These are phyloP conservation scores for Pyrenochaeta sp. DNA, from an alignment of 2,329 filamentous ascomycete species.

Conservation along the genomic window DNA sequence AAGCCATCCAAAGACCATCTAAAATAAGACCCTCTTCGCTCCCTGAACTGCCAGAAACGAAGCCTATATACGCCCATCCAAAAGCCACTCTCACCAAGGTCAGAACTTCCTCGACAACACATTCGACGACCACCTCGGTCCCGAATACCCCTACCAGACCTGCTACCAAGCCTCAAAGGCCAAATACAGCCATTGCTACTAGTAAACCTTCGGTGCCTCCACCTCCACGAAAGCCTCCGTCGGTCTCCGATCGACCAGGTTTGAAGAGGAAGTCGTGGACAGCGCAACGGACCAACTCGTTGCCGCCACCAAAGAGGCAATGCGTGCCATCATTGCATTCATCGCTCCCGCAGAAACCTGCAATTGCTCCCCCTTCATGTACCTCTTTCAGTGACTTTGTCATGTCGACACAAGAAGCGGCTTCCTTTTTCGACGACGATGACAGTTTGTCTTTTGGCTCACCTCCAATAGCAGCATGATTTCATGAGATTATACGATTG, in stretches of 20 bases:
- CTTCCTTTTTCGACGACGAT: constrained; percentile 39
- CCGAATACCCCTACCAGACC: not conserved
- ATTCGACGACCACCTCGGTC: not conserved
- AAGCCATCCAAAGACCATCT: not conserved
- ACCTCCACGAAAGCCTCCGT: constrained; percentile 4
- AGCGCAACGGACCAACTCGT: not conserved
- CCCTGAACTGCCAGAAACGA: not conserved
- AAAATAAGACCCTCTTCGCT: not conserved
- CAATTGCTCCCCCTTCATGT: not conserved
- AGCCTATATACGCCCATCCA: not conserved
- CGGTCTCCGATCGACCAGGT: constrained; percentile 10
- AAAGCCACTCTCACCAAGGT: not conserved
- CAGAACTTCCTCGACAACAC: not conserved
- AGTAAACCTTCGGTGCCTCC: not conserved
- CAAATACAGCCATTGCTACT: not conserved
- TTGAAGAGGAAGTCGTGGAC: constrained; percentile 11
- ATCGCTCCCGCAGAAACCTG: not conserved
- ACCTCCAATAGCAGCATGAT: constrained; percentile 28
- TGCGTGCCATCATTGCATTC: not conserved
- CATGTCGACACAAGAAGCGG: constrained; percentile 38
- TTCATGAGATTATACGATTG: not conserved
- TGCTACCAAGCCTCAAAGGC: not conserved
- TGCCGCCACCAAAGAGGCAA: constrained; percentile 6
- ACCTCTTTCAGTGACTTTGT: constrained; percentile 25
- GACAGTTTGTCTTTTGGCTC: constrained; percentile 29